Evolutionary conservation across 208 protist species (phyloP), one percentile per base, ranked within the genome.

Genomic region (Trypanosoma conorhini): DNA sequence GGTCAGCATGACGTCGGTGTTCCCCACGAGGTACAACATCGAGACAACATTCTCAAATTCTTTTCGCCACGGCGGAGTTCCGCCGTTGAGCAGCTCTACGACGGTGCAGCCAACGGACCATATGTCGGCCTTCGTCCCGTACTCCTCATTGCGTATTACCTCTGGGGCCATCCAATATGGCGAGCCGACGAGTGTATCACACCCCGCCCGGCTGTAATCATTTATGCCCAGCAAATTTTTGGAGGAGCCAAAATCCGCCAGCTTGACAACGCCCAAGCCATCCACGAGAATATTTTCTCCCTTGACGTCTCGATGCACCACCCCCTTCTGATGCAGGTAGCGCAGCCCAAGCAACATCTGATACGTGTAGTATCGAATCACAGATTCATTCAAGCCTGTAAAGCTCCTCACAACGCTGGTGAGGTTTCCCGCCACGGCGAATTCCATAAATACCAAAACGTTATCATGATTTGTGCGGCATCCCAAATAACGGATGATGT

Each of bases 31-130:
- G 61, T 84, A 91, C 85, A 94, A 92, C 38, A 81, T 80, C 0
- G 89, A 89, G 76, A 89, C 90, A 10, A 88, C 86, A 66, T 90
- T 92, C 44, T 91, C 87, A 73, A 95, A 95, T 57, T 88, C 77
- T 52, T 89, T 77, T 2, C 77, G 72, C 89, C 86, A 92, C 73
- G 89, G 89, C 5, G 86, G 86, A 56, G 85, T 75, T 19, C 86
- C 86, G 38, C 89, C 84, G 71, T 95, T 95, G 40, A 94, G 82
- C 91, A 98, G 92, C 69, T 98, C 95, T 0, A 97, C 91, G 0
- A 92, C 88, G 5, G 94, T 98, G 77, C 95, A 97, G 52, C 94
- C 94, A 15, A 94, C 89, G 10, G 91, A 96, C 95, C 93, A 98
- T 51, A 97, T 96, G 69, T 98, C 95, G 21, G 92, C 90, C 72